Evolutionary conservation across 257 asterid genomes (phyloP).

Genomic region (Thymus quinquecostatus): DNA sequence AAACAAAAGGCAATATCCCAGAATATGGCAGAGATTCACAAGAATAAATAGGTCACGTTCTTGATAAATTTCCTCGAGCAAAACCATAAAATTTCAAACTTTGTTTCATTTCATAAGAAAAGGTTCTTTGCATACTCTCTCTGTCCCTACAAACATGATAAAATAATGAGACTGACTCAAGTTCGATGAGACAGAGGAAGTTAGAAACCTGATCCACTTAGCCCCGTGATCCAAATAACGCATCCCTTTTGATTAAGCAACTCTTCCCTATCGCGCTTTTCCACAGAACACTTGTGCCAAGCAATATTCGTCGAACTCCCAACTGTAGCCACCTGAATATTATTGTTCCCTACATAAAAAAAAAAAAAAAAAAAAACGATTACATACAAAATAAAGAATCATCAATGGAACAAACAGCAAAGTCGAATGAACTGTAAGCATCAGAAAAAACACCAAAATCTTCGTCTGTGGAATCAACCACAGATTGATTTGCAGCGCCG

Average conservation of each 20-base stretch:
- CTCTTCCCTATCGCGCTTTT: conserved; percentile 71
- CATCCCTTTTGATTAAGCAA: conserved; percentile 97
- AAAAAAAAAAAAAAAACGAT: neutral
- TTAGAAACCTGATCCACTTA: conserved; percentile 96
- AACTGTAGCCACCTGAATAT: conserved; percentile 44
- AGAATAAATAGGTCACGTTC: conserved; percentile 12
- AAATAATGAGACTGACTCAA: too few species aligned
- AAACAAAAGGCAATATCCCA: conserved; percentile 6
- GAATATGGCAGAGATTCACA: conserved; percentile 9
- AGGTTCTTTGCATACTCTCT: neutral
- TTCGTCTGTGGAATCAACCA: conserved; percentile 33
- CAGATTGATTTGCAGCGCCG: conserved; percentile 38
- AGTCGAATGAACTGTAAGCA: conserved; percentile 23
- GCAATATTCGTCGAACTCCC: conserved; percentile 80
- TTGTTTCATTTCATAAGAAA: neutral
- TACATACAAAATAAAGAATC: neutral
- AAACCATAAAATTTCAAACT: conserved; percentile 9
- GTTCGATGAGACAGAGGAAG: neutral
- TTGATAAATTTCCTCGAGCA: neutral
- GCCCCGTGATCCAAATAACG: conserved; percentile 97
- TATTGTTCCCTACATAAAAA: conserved; percentile 52
- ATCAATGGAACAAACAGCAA: neutral
- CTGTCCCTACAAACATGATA: too few species aligned
- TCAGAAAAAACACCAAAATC: conserved; percentile 47
- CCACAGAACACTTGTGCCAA: conserved; percentile 94